phyloP scores from a whole-genome alignment of 2,329 filamentous ascomycete genomes.

The Ceratocystis huliohia region DNA sequence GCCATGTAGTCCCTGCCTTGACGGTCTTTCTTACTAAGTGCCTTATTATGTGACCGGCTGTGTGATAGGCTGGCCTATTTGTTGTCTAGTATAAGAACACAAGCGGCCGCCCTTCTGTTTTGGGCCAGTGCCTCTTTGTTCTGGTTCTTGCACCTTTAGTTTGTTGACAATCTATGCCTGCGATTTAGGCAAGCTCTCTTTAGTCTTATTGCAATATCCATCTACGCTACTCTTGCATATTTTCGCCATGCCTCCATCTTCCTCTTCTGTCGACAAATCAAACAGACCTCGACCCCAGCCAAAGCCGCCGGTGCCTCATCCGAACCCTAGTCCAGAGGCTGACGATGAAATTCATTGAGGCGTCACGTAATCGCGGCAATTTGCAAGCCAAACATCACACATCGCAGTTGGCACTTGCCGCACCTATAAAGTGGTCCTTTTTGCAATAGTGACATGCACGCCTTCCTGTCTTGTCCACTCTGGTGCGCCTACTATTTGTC shows the following conservation, averaged over 20 bases:
- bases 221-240: no score
- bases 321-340: slow-evolving; percentile 23
- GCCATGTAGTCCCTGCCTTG: not conserved
- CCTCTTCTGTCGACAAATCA: slow-evolving; percentile 6
- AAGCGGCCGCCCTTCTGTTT: not conserved
- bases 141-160: not conserved
- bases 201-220: not conserved
- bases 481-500: not conserved
- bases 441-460: not conserved
- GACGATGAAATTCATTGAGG: not conserved
- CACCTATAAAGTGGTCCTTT: not conserved
- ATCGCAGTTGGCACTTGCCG: not conserved
- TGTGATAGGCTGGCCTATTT: not conserved
- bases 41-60: not conserved
- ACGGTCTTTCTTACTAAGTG: not conserved
- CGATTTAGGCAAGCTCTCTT: not conserved
- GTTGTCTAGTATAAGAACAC: not conserved
- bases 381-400: no score
- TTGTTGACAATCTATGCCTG: not conserved
- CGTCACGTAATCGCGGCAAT: no score
- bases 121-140: not conserved
- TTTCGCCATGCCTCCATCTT: not conserved
- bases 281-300: slow-evolving; percentile 27
- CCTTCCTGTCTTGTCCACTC: not conserved
- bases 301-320: slow-evolving; percentile 26